A percentile compares a stretch with the other conserved stretches of the same genome.
These are phyloP conservation scores for Xylogone sp. DNA, from an alignment of 2,329 filamentous ascomycete species.

Conservation along the genomic window DNA sequence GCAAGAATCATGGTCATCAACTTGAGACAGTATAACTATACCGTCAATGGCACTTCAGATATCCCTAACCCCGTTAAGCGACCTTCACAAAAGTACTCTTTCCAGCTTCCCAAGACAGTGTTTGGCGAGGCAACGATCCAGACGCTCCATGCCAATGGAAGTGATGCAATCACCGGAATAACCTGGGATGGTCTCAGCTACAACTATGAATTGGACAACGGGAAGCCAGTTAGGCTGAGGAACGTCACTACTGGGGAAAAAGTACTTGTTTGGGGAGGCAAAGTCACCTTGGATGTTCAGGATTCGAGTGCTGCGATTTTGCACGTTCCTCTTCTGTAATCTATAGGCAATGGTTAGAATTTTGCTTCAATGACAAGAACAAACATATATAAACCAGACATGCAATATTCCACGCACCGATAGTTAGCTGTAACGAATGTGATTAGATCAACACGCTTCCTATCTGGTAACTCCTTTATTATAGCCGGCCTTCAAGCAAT, in stretches of 20 bases:
- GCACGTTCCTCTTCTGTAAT: constrained; percentile 2
- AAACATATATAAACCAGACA: no score
- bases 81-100: constrained; percentile 35
- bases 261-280: constrained; percentile 32
- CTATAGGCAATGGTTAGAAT: background rate
- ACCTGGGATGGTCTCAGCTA: constrained; percentile 60
- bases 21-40: constrained; percentile 56
- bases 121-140: constrained; percentile 34
- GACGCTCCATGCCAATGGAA: constrained; percentile 56
- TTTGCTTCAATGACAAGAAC: background rate
- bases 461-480: no score
- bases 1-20: constrained; percentile 52
- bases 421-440: no score
- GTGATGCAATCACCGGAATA: constrained; percentile 58
- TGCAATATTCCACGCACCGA: no score
- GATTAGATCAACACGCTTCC: no score
- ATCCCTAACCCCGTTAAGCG: constrained; percentile 26
- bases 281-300: constrained; percentile 33
- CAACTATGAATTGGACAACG: constrained; percentile 53
- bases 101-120: constrained; percentile 29
- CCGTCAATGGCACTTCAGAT: constrained; percentile 34
- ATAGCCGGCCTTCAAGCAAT: no score
- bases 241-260: constrained; percentile 53
- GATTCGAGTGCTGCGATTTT: constrained; percentile 36
- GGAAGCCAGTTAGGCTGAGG: constrained; percentile 45